Base-by-base conservation (phyloP, 805 yeast species). In the Wickerhamiella kazuoi region DNA sequence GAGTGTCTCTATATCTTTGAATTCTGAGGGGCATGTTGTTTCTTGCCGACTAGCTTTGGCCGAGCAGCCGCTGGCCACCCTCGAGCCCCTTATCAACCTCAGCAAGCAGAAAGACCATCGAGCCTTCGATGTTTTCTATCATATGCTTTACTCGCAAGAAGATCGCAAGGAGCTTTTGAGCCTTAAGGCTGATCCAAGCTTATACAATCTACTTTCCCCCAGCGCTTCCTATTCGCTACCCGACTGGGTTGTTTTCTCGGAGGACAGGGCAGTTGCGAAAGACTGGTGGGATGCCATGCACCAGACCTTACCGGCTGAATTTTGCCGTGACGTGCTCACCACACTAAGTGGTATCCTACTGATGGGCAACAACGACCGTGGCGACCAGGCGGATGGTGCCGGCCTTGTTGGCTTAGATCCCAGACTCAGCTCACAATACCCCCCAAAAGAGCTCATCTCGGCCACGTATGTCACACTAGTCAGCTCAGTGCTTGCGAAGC, bases 261-360 rank as follows among this genome's bases (percentile, higher is more conserved):
- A 60, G 35, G 64, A 60, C 41, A 46, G 54, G 26, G 60, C 64
- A 2, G 45, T 59, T 20, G 64, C 64, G 8, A 52, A 54, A 30
- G 65, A 61, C 44, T 62, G 67, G 67, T 48, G 57, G 8, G 61
- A 57, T 36, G 56, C 63, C 5, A 48, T 58, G 15, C 34, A 49
- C 3, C 56, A 53, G 34, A 52, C 62, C 31, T 54, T 62, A 11
- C 50, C 60, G 34, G 46, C 47, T 29, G 56, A 56, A n/a, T 51
- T 59, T 21, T 39, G 51, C 13, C 47, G 61, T 6, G 53, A 59
- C 2, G 43, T 62, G 21, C 44, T 61, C 35, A 47, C 60, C 20
- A 45, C 58, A 2, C 47, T 62, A 9, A 57, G 63, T 20, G 67
- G 67, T 14, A 57, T 62, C 36, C 48, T 62, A 21, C 50, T 62